Evolutionary conservation across 345 rosid genomes (phyloP).

Genomic region (Gossypium rotundifolium): DNA sequence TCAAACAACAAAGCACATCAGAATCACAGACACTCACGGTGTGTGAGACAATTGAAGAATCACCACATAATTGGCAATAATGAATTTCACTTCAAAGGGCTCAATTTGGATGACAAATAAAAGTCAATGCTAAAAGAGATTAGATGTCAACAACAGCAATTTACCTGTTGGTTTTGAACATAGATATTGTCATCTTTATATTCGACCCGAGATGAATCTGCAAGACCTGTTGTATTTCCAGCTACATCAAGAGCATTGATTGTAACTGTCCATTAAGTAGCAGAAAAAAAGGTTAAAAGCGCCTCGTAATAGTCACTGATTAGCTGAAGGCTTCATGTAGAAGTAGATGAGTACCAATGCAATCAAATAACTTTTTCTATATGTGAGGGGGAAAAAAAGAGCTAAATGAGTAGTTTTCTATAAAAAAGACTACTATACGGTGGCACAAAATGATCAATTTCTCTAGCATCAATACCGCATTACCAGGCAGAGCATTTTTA

Average conservation of each 20-base stretch:
- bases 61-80: neutral
- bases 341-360: too few species aligned
- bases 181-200: slow-evolving; percentile 75
- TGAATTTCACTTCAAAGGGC: neutral
- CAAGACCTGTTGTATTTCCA: slow-evolving; percentile 67
- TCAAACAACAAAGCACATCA: neutral
- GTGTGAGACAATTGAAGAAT: neutral
- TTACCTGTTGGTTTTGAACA: slow-evolving; percentile 84
- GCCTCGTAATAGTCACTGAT: too few species aligned
- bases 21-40: neutral
- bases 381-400: too few species aligned
- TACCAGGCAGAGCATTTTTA: slow-evolving; percentile 33
- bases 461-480: neutral
- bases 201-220: slow-evolving; percentile 75
- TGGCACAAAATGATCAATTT: too few species aligned
- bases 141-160: neutral
- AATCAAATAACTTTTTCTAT: too few species aligned
- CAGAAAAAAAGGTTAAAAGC: too few species aligned
- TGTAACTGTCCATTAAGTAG: neutral
- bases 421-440: too few species aligned
- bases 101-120: neutral
- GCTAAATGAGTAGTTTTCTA: too few species aligned
- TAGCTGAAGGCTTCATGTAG: too few species aligned
- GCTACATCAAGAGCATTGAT: slow-evolving; percentile 65
- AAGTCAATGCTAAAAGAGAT: neutral